A percentile compares a stretch with the other conserved stretches of the same genome.
These are phyloP conservation scores for Auriscalpium vulgare DNA, from an alignment of 768 basidiomycete species.

Conservation along the genomic window DNA sequence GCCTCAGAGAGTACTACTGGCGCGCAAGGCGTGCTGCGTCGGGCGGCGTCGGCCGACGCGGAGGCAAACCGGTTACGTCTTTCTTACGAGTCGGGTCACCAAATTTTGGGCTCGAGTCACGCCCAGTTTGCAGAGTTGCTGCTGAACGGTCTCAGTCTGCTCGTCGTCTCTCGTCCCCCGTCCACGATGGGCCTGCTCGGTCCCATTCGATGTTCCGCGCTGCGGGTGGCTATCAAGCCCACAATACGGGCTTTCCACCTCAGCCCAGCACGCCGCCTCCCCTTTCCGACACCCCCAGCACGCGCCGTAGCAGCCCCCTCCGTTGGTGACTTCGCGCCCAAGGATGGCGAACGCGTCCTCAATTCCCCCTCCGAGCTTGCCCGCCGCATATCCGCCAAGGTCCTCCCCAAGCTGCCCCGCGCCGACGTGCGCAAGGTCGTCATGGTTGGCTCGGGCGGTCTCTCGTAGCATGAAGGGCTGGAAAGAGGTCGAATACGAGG, in stretches of 20 bases:
- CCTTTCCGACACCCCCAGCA: conserved; percentile 5
- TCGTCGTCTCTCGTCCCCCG: background rate
- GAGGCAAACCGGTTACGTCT: too few species aligned
- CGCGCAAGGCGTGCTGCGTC: too few species aligned
- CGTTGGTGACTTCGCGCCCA: conserved; percentile 18
- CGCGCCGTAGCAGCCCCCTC: conserved; percentile 23
- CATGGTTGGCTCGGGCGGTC: conserved; percentile 92
- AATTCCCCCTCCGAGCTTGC: conserved; percentile 94
- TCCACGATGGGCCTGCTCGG: background rate
- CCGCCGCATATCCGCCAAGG: conserved; percentile 86
- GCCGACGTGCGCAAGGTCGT: conserved; percentile 92
- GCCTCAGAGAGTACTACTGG: too few species aligned
- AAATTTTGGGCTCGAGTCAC: too few species aligned
- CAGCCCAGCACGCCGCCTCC: conserved; percentile 1
- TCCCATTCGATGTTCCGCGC: background rate
- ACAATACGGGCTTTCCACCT: conserved; percentile 11
- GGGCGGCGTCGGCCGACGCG: too few species aligned
- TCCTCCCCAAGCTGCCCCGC: conserved; percentile 84
- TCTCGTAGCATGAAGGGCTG: conserved; percentile 98
- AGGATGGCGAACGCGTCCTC: conserved; percentile 58
- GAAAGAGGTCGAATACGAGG: conserved; percentile 99
- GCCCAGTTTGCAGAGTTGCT: too few species aligned
- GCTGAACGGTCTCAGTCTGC: too few species aligned
- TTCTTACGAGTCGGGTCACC: too few species aligned
- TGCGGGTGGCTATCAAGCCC: conserved; percentile 20